Percentiles rank a stretch among this genome's conserved stretches.
Evolutionary conservation across 2,329 filamentous ascomycete genomes (phyloP).

Genomic region (Cordyceps farinosa): DNA sequence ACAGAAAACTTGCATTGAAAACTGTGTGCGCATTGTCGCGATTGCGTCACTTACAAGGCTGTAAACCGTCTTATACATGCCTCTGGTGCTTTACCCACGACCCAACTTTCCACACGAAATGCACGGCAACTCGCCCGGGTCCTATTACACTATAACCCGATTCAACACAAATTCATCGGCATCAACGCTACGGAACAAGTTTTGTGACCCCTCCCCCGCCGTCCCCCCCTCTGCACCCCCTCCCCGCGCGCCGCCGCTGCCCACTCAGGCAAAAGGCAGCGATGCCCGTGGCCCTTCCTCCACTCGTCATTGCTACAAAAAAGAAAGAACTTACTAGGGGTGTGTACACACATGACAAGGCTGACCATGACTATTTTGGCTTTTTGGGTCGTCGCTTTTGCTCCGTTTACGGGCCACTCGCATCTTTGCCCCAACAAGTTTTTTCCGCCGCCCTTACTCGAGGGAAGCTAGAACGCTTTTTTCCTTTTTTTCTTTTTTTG

Average conservation of each 20-base stretch:
- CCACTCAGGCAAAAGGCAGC: conserved; percentile 9
- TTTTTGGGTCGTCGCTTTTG: neutral
- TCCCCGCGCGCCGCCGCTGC: neutral
- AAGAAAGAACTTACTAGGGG: neutral
- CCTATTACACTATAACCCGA: neutral
- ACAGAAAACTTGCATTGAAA: no score
- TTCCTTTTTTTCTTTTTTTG: neutral
- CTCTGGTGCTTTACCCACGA: no score
- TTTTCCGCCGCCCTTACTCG: neutral
- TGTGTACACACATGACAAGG: neutral
- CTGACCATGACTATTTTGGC: neutral
- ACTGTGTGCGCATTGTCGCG: no score
- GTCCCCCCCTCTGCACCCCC: neutral
- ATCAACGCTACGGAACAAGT: neutral
- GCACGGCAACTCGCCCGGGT: no score
- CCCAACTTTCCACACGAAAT: no score
- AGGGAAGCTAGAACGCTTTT: neutral
- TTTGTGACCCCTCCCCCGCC: conserved; percentile 12
- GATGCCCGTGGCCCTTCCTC: conserved; percentile 13
- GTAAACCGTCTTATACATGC: no score
- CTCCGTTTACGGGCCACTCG: neutral
- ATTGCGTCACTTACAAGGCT: no score
- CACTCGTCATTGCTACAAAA: conserved; percentile 11
- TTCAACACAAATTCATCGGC: neutral
- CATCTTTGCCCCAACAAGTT: neutral